phyloP scores from a whole-genome alignment of 352 stramenopile genomes.

The Phytophthora capsici region DNA sequence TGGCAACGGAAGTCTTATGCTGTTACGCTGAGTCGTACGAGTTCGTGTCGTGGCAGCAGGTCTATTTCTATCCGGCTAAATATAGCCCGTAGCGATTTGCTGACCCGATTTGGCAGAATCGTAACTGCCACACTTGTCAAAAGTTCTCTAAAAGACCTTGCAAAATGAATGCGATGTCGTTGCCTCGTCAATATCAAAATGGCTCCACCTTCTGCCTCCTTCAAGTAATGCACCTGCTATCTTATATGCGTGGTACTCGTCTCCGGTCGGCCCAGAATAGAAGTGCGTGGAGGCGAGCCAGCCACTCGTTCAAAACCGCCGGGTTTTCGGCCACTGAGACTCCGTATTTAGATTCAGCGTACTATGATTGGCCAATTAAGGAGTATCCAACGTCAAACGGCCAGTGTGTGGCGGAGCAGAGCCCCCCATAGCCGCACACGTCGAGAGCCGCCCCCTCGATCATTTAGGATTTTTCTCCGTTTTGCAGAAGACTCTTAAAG shows the following conservation, averaged over 20 bases:
- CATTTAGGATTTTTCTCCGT: slow-evolving; percentile 90
- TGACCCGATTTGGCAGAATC: background rate
- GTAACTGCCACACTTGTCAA: slow-evolving; percentile 1
- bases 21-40: background rate
- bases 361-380: slow-evolving; percentile 2
- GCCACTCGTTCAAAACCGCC: slow-evolving; percentile 65
- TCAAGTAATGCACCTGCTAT: slow-evolving; percentile 5
- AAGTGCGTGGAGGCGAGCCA: slow-evolving; percentile 8
- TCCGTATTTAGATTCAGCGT: background rate
- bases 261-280: slow-evolving; percentile 2
- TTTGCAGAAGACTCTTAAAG: slow-evolving; percentile 62
- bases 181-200: background rate
- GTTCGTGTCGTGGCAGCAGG: slow-evolving; percentile 1
- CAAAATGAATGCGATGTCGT: background rate
- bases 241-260: background rate
- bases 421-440: slow-evolving; percentile 16
- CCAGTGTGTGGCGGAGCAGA: slow-evolving; percentile 62
- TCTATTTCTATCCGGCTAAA: background rate
- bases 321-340: slow-evolving; percentile 50
- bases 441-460: slow-evolving; percentile 9
- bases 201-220: background rate
- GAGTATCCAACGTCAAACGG: slow-evolving; percentile 43
- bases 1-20: background rate
- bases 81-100: background rate
- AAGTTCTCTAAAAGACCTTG: background rate